Base-by-base conservation (phyloP, 1,139 yeast genomes). In the Scheffersomyces insectosa region DNA sequence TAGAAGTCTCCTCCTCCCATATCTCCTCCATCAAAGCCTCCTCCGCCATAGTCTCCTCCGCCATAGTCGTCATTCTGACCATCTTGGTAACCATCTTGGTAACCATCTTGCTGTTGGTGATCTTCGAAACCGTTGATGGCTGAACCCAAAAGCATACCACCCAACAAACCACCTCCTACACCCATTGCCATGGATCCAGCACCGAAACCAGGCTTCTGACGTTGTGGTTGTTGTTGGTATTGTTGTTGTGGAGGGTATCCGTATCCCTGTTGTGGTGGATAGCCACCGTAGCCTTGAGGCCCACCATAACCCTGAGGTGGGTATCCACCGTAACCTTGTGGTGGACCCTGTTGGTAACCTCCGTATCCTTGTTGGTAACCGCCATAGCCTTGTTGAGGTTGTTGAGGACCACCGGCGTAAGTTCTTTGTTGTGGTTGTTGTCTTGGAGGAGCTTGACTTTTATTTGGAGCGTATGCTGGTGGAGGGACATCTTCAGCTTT, bases 121-220 rank as follows among this genome's bases (percentile, higher is more conserved):
- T 61, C 50, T 28, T 50, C 54, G 28, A 45, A 54, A 25, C 57
- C 60, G 20, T 52, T 35, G 37, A 55, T 36, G 63, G 71, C 66
- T 16, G 62, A 56, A 46, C 77, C 69, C 32, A 77, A 60, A 10
- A 62, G 62, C 71, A 82, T 68, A 47, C 95, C 95, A 45, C 95
- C 95, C 5, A 87, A 64, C 44, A 87, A 59, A 65, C 96, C 96
- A 28, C 86, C 93, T 52, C 93, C 95, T 0, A 82, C 85, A 53
- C 95, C 96, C 58, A 84, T 62, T 27, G 85, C 81, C 67, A 80
- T 56, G 31, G 82, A 79, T 12, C 81, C 76, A 39, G 72, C 59
- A 3, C 59, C 70, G 41, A 65, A 55, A 13, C 72, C 68, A 37
- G 66, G 54, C 48, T 41, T 40, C 55, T 52, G 37, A 23, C 38